Evolutionary conservation across 352 stramenopile genomes (phyloP), one percentile per base, ranked within the genome.

Genomic region (Phytophthora litchii): DNA sequence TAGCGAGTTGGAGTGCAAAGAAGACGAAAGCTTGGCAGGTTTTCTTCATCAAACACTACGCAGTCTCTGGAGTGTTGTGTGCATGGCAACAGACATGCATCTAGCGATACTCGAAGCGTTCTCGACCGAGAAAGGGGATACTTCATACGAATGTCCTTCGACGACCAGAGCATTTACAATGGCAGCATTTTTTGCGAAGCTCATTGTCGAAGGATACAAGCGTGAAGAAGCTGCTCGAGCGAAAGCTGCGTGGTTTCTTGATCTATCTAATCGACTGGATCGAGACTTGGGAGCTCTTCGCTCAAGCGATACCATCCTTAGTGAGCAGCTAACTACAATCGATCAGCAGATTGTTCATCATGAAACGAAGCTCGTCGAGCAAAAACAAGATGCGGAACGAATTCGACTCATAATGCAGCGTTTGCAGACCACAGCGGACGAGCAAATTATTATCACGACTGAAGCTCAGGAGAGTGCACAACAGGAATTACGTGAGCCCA

Each of bases 391-490:
- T 23, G 72, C 69, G 6, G 59, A 86, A 2, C 67, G 74, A 0
- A 76, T 89, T 27, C 72, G 74, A 1, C 45, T 72, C 20, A 84
- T 84, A 45, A 88, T 91, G 80, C 57, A 77, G 31, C 75, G 81
- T 0, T 88, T 80, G 46, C 78, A 91, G 32, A 34, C 52, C 1
- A 65, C 76, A 0, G 84, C 83, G 0, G 78, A 91, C 10, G 75
- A 91, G 32, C 81, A 93, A 46, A 69, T 89, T 5, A 61, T 69
- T 14, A 44, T 87, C 34, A 90, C 80, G 2, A 89, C 82, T 27
- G 78, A 87, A 20, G 89, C 85, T 46, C 76, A 93, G 16, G 53
- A 68, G 11, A 48, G 72, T 11, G 82, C 84, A 0, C 70, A 88
- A 34, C 46, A 51, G 2, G 84, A 92, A 44, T 67, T 93, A 8